phyloP scores from a whole-genome alignment of 108 stramenopile genomes.

The Cyclotella atomus region DNA sequence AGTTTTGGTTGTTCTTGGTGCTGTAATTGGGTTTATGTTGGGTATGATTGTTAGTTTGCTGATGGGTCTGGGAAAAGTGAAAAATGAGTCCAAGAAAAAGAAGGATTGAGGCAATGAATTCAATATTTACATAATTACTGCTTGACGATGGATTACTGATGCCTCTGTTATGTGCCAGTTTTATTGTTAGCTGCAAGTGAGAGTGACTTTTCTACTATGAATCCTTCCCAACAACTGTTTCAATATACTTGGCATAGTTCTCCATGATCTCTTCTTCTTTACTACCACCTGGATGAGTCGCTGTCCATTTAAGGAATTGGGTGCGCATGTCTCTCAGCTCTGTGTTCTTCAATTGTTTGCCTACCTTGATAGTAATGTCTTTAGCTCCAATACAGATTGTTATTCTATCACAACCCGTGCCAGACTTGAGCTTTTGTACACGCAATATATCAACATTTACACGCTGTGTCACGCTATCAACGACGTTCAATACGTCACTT shows the following conservation, averaged over 20 bases:
- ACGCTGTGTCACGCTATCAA: constrained; percentile 61
- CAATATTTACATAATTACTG: too few species aligned
- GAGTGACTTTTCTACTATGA: too few species aligned
- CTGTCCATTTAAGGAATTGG: constrained; percentile 72
- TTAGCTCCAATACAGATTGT: too few species aligned
- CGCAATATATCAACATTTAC: constrained; percentile 57
- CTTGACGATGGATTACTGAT: too few species aligned
- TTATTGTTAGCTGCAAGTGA: too few species aligned
- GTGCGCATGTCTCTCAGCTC: constrained; percentile 59
- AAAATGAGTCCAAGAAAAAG: constrained; percentile 32
- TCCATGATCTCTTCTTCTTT: constrained; percentile 58
- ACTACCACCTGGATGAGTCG: constrained; percentile 58
- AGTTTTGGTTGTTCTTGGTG: constrained; percentile 49
- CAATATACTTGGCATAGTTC: constrained; percentile 60
- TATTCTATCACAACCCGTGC: too few species aligned
- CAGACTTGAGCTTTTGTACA: constrained; percentile 53
- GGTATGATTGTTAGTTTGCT: constrained; percentile 24
- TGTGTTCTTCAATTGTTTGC: constrained; percentile 34
- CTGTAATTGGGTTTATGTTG: constrained; percentile 41
- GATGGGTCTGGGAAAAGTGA: not conserved
- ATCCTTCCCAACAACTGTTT: constrained; percentile 24
- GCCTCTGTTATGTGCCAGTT: too few species aligned
- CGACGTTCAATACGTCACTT: constrained; percentile 41
- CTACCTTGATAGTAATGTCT: constrained; percentile 12
- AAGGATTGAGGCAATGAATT: constrained; percentile 29